These are phyloP conservation scores for Evansstolkia leycettana DNA, from an alignment of 495 filamentous ascomycete species.

Conservation along the genomic window DNA sequence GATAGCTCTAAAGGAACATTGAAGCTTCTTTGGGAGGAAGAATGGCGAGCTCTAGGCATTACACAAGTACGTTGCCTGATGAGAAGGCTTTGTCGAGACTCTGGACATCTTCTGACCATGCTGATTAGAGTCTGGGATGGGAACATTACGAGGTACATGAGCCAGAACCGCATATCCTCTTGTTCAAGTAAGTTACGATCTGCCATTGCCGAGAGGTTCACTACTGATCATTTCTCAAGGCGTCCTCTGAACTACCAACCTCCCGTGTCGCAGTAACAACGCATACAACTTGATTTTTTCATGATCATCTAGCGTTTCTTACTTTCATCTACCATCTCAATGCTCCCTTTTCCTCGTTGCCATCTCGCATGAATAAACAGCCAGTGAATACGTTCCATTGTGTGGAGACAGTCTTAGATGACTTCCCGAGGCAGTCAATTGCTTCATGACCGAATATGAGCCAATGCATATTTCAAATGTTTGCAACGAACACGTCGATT, in stretches of 20 bases:
- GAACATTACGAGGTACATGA: constrained; percentile 99
- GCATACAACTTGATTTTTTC: not conserved
- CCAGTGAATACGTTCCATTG: not conserved
- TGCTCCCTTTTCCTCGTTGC: too few species aligned
- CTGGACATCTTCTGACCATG: constrained; percentile 3
- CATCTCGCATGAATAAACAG: too few species aligned
- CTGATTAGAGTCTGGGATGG: constrained; percentile 80
- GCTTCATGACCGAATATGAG: too few species aligned
- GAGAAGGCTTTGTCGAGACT: not conserved
- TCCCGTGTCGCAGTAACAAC: constrained; percentile 34
- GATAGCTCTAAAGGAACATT: constrained; percentile 80
- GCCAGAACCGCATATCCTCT: constrained; percentile 91
- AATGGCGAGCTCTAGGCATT: constrained; percentile 93
- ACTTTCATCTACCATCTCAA: not conserved
- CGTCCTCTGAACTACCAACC: constrained; percentile 80
- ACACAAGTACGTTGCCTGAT: constrained; percentile 58
- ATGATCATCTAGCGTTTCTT: not conserved
- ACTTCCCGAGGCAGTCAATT: too few species aligned
- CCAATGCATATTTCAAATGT: too few species aligned
- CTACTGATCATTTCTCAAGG: constrained; percentile 30
- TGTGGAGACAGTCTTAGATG: not conserved
- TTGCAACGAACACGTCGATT: too few species aligned
- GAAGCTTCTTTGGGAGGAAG: constrained; percentile 95
- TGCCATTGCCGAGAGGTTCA: not conserved
- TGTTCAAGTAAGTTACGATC: constrained; percentile 80